Conservation (phyloP, 2,329 filamentous ascomycete genomes). For the Penicillium verrucosum region DNA sequence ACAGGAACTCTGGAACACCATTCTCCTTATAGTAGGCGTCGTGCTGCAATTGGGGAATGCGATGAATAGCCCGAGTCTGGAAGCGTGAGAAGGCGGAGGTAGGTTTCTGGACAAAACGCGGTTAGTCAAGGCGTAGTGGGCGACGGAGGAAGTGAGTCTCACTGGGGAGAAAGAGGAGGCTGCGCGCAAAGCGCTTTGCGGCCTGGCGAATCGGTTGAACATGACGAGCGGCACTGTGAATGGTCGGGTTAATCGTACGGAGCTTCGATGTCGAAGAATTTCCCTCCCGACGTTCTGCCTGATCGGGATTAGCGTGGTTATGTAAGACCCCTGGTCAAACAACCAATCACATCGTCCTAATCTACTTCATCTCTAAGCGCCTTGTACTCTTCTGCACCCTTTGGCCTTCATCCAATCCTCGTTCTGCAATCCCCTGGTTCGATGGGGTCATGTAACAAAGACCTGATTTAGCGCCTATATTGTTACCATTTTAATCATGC, state of each 20-base stretch:
- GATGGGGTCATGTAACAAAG: conserved; percentile 7
- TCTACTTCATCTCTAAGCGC: conserved; percentile 21
- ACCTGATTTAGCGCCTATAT: conserved; percentile 17
- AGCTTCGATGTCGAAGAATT: conserved; percentile 34
- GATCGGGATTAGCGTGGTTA: conserved; percentile 30
- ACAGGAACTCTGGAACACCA: conserved; percentile 69
- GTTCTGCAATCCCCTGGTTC: conserved; percentile 2
- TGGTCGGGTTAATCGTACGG: conserved; percentile 18
- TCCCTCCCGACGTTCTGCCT: conserved; percentile 28
- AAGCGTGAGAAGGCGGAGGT: conserved; percentile 36
- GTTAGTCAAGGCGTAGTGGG: conserved; percentile 19
- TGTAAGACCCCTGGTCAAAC: conserved; percentile 14
- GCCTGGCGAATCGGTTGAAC: conserved; percentile 43
- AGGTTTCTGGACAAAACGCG: conserved; percentile 29
- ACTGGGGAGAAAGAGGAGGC: conserved; percentile 36
- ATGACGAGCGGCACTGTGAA: conserved; percentile 33
- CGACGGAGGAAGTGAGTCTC: conserved; percentile 12
- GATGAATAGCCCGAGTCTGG: conserved; percentile 42
- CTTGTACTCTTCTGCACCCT: conserved; percentile 4
- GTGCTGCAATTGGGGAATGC: conserved; percentile 50
- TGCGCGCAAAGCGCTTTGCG: conserved; percentile 45
- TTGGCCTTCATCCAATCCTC: conserved; percentile 2
- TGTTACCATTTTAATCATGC: conserved; percentile 16
- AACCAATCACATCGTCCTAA: conserved; percentile 15
- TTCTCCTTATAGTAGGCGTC: conserved; percentile 45